Evolutionary conservation across 2,329 filamentous ascomycete genomes (phyloP), one percentile per base, ranked within the genome.

Genomic region (Diaporthe sp.): DNA sequence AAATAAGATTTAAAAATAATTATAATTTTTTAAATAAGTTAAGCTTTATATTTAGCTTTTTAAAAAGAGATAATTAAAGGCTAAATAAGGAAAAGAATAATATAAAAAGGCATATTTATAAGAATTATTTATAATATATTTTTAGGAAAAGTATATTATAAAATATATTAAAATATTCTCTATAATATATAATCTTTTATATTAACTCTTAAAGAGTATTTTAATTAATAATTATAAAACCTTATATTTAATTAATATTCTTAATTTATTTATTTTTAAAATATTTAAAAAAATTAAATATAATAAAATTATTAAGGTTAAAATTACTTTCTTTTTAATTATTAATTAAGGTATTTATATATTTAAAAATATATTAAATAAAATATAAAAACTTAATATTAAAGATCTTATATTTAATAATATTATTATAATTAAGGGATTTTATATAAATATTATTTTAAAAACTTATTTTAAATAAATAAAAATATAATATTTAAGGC

Each of bases 401-500:
- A n/a, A 61, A 5, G 3, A 61, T 31, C 9, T 61, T 6, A 13
- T 6, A 6, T 17, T 61, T 42, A n/a, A 22, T 2, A 31, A 61
- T n/a, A n/a, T 61, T 2, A 4, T 61, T 7, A 8, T 61, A 4
- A 39, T 42, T n/a, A 17, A 61, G 4, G 3, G 58, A 0, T 61
- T 61, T 34, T 42, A 61, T 61, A 61, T 61, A 22, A 61, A 61
- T 42, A 61, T 61, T 42, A 42, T 61, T 17, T 60, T 37, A 22
- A 28, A 60, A 60, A 34, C 57, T 60, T 37, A 28, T 28, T 20
- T 39, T 60, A 60, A 37, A 39, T 39, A 60, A n/a, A 28, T n/a
- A 17, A 28, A 22, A 8, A n/a, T 60, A n/a, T 60, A 39, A 12
- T 60, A 22, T 60, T 12, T 60, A 22, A 39, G n/a, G 4, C 15